Evolutionary conservation across 352 stramenopile genomes (phyloP).

Genomic region (Pythium brassicae): DNA sequence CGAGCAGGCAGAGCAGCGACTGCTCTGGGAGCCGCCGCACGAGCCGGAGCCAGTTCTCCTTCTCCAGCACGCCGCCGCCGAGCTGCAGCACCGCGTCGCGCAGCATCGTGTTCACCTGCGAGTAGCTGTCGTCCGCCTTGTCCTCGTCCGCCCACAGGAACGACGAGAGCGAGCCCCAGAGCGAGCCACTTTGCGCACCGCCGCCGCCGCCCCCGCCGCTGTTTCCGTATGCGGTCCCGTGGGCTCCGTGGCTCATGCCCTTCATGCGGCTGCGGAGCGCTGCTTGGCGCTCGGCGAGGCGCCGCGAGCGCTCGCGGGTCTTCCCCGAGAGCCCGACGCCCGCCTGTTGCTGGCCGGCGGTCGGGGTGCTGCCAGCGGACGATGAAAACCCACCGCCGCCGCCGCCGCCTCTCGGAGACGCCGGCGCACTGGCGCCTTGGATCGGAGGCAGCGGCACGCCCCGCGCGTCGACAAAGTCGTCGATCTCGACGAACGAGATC

Average conservation of each 20-base stretch:
- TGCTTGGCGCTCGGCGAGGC: conserved; percentile 74
- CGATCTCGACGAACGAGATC: conserved; percentile 84
- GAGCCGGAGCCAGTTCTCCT: conserved; percentile 85
- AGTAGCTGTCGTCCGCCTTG: conserved; percentile 74
- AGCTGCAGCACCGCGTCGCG: conserved; percentile 69
- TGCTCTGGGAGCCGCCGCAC: conserved; percentile 68
- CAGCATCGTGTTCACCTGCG: conserved; percentile 73
- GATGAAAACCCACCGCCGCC: conserved; percentile 20
- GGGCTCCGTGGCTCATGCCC: conserved; percentile 56
- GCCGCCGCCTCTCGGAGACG: conserved; percentile 11
- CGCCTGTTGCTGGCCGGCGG: conserved; percentile 6
- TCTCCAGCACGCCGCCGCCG: conserved; percentile 71
- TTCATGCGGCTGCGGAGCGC: conserved; percentile 82
- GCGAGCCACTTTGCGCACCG: conserved; percentile 35
- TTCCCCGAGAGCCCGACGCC: conserved; percentile 68
- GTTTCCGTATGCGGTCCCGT: conserved; percentile 40
- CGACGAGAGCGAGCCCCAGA: conserved; percentile 82
- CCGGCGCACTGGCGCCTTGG: conserved; percentile 25
- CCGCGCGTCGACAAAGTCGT: conserved; percentile 83
- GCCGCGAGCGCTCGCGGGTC: conserved; percentile 68
- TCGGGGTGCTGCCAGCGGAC: conserved; percentile 1
- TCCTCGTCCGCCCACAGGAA: conserved; percentile 85
- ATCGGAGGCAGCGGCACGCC: conserved; percentile 78
- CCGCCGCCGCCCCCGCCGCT: conserved; percentile 19
- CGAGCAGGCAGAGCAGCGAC: conserved; percentile 56